Base-by-base conservation (phyloP, 1,284 basidiomycete species). In the Bjerkandera adusta region DNA sequence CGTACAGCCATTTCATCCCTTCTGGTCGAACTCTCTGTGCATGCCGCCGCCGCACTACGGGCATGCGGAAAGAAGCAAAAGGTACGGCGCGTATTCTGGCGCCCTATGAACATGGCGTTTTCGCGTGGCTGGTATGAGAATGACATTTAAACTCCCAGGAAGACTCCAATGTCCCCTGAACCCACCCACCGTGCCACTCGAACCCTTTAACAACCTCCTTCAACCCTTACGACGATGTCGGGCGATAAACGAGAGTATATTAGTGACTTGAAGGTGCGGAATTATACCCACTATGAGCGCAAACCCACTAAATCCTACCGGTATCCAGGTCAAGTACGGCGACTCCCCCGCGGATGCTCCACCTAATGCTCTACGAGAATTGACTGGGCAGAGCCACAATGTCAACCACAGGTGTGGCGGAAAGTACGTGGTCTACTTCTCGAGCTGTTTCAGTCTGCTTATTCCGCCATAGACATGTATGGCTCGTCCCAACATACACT, bases 321-420 rank as follows among this genome's bases (percentile, higher is more conserved):
- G 4, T 2, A 16, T 21, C 7, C 32, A 49, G 48, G 41, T 49
- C 15, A 44, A 40, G 27, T 49, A 49, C 20, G 43, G 48, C 3
- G 48, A 49, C 24, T 45, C 27, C 1, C 24, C 36, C 5, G 8
- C 21, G n/a, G 42, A 49, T 15, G 42, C 36, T 22, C 48, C 48
- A 20, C 36, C 43, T 5, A 32, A 49, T 15, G 48, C 48, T 15
- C 18, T 49, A 30, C 48, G 43, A 12, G 48, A 49, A 20, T 25
- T 49, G 11, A 27, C 36, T 4, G 42, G 48, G n/a, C 22, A 40
- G 13, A 45, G 42, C 30, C 33, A 45, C 36, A 34, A 44, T 30
- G 24, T 49, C 21, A 49, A 49, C 36, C 26, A 49, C 7, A 35
- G 33, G 8, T 49, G 24, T 16, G 43, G 48, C 10, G 48, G 48